phyloP scores from a whole-genome alignment of 1,139 yeast genomes.

The Protomyces pachydermus region DNA sequence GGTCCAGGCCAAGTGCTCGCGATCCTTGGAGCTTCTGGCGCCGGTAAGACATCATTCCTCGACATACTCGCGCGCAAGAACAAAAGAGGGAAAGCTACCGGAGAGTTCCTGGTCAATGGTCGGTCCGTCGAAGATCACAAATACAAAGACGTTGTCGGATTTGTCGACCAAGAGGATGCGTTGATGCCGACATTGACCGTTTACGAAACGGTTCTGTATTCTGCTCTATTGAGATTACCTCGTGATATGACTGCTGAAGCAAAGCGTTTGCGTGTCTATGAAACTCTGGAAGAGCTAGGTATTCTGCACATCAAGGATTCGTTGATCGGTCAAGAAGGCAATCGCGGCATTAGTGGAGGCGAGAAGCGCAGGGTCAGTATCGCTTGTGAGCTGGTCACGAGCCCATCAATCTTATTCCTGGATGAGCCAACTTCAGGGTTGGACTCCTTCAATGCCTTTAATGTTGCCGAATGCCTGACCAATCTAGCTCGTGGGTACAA shows the following conservation, averaged over 20 bases:
- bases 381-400: constrained; percentile 83
- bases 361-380: constrained; percentile 84
- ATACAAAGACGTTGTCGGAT: constrained; percentile 71
- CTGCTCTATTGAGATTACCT: constrained; percentile 85
- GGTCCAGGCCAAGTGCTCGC: constrained; percentile 87
- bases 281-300: constrained; percentile 78
- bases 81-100: constrained; percentile 65
- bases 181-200: constrained; percentile 89
- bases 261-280: constrained; percentile 73
- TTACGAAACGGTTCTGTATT: constrained; percentile 86
- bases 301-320: constrained; percentile 78
- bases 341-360: constrained; percentile 93
- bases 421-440: constrained; percentile 97
- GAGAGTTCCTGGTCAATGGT: constrained; percentile 73
- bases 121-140: constrained; percentile 39
- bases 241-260: constrained; percentile 65
- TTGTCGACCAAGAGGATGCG: constrained; percentile 96
- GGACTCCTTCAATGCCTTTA: constrained; percentile 87
- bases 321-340: constrained; percentile 80
- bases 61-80: constrained; percentile 86
- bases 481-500: constrained; percentile 72
- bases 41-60: constrained; percentile 88
- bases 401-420: constrained; percentile 71
- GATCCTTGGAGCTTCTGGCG: constrained; percentile 98
- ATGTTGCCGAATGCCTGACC: constrained; percentile 79